Evolutionary conservation across 2,329 filamentous ascomycete genomes (phyloP).

Genomic region (Hypoxylon sp.): DNA sequence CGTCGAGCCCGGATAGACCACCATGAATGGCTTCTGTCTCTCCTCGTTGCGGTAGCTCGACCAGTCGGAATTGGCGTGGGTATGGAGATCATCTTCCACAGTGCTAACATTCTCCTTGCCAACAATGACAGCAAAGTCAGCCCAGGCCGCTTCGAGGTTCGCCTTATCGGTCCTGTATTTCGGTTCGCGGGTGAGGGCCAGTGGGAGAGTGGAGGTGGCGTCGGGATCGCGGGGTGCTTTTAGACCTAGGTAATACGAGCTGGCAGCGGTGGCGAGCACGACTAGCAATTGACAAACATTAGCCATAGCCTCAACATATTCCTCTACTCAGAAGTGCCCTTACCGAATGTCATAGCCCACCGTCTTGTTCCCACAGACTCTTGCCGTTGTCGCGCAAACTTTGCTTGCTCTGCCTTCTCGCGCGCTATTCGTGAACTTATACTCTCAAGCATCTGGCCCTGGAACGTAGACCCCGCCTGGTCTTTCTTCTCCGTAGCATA

Average conservation of each 20-base stretch:
- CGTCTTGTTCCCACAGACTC: conserved; percentile 58
- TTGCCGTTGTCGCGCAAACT: conserved; percentile 60
- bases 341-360: conserved; percentile 69
- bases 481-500: conserved; percentile 52
- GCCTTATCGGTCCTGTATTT: conserved; percentile 70
- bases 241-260: conserved; percentile 71
- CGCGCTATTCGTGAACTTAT: conserved; percentile 66
- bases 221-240: conserved; percentile 65
- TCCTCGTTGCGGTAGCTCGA: conserved; percentile 68
- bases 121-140: conserved; percentile 74
- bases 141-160: conserved; percentile 77
- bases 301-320: background rate
- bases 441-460: conserved; percentile 71
- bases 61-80: conserved; percentile 73
- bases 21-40: conserved; percentile 71
- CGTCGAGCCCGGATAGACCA: conserved; percentile 79
- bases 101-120: conserved; percentile 76
- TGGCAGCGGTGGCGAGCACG: conserved; percentile 64
- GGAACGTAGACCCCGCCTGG: conserved; percentile 60
- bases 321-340: conserved; percentile 39
- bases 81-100: conserved; percentile 64
- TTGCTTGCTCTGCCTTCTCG: conserved; percentile 67
- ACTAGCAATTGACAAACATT: conserved; percentile 54
- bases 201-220: conserved; percentile 70
- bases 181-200: conserved; percentile 64